Conservation (phyloP, 2,329 filamentous ascomycete species). For the Aureobasidium sp. region DNA sequence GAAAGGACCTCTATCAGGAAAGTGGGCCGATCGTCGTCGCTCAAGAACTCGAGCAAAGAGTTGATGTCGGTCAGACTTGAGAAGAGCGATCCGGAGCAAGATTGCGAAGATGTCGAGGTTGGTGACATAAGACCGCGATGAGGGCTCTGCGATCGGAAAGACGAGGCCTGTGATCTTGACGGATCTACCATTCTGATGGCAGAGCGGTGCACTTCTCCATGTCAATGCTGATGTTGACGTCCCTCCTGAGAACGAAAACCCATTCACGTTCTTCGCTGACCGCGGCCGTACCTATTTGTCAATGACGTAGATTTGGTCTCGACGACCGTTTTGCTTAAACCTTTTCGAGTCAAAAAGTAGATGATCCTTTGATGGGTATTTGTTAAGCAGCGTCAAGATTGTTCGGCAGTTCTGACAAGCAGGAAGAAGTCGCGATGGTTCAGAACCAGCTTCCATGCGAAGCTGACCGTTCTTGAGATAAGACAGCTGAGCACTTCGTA, state of each 20-base stretch:
- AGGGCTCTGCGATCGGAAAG: neutral
- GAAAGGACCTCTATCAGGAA: neutral
- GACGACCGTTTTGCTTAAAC: neutral
- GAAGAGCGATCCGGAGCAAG: constrained; percentile 1
- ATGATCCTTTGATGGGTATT: no score
- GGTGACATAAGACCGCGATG: neutral
- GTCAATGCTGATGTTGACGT: neutral
- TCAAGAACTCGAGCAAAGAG: constrained; percentile 1
- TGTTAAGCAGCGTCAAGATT: neutral
- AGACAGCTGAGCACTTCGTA: neutral
- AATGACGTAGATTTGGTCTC: neutral
- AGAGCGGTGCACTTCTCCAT: neutral
- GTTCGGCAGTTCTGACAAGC: neutral
- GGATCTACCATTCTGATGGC: constrained; percentile 4
- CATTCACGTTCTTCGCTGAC: neutral
- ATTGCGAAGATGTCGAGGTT: constrained; percentile 1
- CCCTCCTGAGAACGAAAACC: neutral
- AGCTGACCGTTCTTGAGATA: no score
- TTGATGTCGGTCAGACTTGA: neutral
- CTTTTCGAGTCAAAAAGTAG: neutral
- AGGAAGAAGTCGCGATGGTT: neutral
- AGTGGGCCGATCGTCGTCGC: constrained; percentile 6
- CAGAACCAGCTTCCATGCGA: neutral
- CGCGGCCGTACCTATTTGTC: neutral
- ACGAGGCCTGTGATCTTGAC: constrained; percentile 1